A percentile compares a stretch with the other conserved stretches of the same genome.
phyloP scores from a whole-genome alignment of 805 yeast species.

The Pichia insulana region DNA sequence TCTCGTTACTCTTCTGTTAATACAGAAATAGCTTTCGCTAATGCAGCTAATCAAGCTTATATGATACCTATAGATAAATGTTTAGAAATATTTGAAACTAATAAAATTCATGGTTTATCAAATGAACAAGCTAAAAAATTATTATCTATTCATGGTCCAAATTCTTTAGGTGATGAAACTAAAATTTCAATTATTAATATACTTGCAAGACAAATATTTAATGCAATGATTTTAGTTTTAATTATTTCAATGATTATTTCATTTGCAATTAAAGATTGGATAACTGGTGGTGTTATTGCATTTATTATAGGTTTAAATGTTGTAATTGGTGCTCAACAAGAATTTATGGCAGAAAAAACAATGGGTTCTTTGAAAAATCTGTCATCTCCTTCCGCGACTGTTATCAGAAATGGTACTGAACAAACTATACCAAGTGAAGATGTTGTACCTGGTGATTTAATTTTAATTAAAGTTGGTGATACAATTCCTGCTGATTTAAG shows the following conservation, averaged over 20 bases:
- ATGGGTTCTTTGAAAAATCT: constrained; percentile 65
- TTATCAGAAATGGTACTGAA: constrained; percentile 52
- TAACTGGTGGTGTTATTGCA: constrained; percentile 73
- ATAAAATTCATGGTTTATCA: constrained; percentile 40
- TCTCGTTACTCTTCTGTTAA: constrained; percentile 7
- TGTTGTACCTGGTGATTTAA: constrained; percentile 69
- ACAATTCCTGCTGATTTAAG: constrained; percentile 71
- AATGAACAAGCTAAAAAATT: constrained; percentile 24
- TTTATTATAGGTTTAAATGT: constrained; percentile 59
- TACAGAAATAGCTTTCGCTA: not conserved
- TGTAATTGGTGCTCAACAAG: constrained; percentile 61
- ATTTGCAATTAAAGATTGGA: constrained; percentile 68
- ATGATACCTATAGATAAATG: constrained; percentile 17
- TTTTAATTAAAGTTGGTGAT: constrained; percentile 58
- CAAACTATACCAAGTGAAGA: constrained; percentile 49
- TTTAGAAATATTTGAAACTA: constrained; percentile 26
- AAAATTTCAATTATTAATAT: constrained; percentile 47
- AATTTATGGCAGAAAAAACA: constrained; percentile 66
- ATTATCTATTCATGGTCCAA: constrained; percentile 40
- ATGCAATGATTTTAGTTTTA: constrained; percentile 72
- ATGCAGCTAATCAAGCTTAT: constrained; percentile 16
- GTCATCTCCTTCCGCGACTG: constrained; percentile 64
- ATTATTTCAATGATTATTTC: constrained; percentile 64
- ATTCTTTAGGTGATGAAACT: constrained; percentile 52
- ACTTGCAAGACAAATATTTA: constrained; percentile 57